Evolutionary conservation across 805 yeast species (phyloP), one percentile per base, ranked within the genome.

Genomic region (Starmerella potacharoeniae): DNA sequence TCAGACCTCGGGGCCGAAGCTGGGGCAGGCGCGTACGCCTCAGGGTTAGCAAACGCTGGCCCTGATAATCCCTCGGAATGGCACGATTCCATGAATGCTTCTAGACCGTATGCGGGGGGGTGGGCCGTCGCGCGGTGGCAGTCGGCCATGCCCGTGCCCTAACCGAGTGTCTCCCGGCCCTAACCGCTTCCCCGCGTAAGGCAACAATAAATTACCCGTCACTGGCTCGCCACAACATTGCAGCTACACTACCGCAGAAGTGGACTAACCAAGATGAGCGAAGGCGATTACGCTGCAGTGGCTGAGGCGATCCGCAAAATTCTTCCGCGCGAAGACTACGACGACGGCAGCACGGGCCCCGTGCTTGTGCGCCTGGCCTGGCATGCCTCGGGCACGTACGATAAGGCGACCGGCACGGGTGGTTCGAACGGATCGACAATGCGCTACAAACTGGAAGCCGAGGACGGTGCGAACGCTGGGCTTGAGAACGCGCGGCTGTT

Each of bases 361-460:
- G 80, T 83, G 14, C 71, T 87, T 42, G 80, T 87, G 29, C 79
- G 95, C 63, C 75, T 86, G 54, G 84, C 95, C 31, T 87, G 95
- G 95, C 95, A 87, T 67, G 78, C 83, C 37, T 78, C 86, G 55
- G 95, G 95, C 37, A 85, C 93, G 17, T 88, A 75, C 68, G 87
- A 86, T 63, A 72, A 72, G 60, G 66, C 69, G n/a, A 70, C 73
- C 22, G 73, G 77, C 47, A 68, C 82, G 1, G 75, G 75, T 14
- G 82, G 82, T 7, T 75, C 81, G 46, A 77, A 71, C 64, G 81
- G 80, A 30, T 75, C 79, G 48, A 78, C 82, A 28, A 77, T 79
- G 80, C 65, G 79, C 54, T 77, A 64, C 64, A 65, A 66, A 48
- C 62, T 69, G 44, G 81, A 77, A 65, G 75, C 74, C 46, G 65